Evolutionary conservation across 306 rosid species (phyloP), one percentile per base, ranked within the genome.

Genomic region (Acacia melanoxylon): DNA sequence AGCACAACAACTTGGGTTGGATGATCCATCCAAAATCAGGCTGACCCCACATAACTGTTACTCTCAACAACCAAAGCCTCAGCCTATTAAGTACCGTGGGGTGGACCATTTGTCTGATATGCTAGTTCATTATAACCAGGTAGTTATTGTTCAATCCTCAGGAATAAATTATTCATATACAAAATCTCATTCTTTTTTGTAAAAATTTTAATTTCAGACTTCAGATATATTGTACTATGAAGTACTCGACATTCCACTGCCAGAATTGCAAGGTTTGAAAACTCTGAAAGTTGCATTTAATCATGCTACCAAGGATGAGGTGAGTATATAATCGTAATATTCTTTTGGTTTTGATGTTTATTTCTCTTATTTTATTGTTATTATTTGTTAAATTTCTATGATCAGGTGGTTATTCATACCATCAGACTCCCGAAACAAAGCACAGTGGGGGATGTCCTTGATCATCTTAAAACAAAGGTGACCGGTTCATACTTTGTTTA

Each of bases 61-160:
- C 86, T 94, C 98, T 74, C 98, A 94, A 71, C 97, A 92, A 84
- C 98, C 98, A 40, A 94, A 91, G 80, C 98, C 97, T 22, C 98
- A 94, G 80, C 93, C 98, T 65, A 91, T 94, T 19, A 91, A 94
- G 83, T 94, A 91, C 74, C 89, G 97, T 16, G 98, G 97, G 71
- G 91, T 89, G 77, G 98, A 94, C 0, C 92, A 81, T 86, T 89
- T 94, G 82, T 91, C 94, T 76, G 97, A 94, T 85, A 94, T 94
- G 97, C 88, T 92, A 77, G 92, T 92, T 75, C 97, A 94, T 87
- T 94, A 94, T 86, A 94, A 91, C 85, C 98, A 94, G 89, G 98
- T 94, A 84, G 79, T 74, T 68, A 75, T 88, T 9, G 35, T 82
- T 25, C 62, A 56, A 45, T 69, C 72, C 65, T 76, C n/a, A 40